Conservation (phyloP, 2,329 filamentous ascomycete species). For the Cryoendolithus antarcticus region DNA sequence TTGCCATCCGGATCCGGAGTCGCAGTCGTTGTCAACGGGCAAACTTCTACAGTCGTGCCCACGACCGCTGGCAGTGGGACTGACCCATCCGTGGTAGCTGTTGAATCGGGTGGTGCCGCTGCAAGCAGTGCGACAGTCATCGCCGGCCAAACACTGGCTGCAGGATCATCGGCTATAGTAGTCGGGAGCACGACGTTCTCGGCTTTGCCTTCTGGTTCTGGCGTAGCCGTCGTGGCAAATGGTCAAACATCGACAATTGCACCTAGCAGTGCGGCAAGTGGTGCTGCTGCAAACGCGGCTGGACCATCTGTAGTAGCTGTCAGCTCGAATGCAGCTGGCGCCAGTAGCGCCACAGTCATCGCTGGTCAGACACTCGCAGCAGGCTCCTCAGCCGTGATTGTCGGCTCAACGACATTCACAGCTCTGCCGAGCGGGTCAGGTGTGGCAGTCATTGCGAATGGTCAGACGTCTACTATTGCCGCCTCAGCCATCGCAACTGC, state of each 20-base stretch:
- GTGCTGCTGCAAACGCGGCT: not conserved
- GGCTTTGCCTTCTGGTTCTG: not conserved
- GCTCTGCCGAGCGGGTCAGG: constrained; percentile 1
- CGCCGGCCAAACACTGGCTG: constrained; percentile 1
- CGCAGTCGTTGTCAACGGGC: not conserved
- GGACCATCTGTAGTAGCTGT: not conserved
- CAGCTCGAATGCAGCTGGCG: too few relatives aligned
- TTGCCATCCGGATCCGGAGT: constrained; percentile 3
- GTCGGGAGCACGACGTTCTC: constrained; percentile 2
- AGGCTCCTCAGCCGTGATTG: not conserved
- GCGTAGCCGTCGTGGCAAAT: not conserved
- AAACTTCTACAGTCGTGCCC: not conserved
- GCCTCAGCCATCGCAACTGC: constrained; percentile 11
- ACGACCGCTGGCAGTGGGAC: not conserved
- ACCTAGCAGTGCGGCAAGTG: not conserved
- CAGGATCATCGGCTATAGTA: not conserved
- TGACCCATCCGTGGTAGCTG: too few relatives aligned
- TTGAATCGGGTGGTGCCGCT: not conserved
- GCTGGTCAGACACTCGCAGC: constrained; percentile 19
- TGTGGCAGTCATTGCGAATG: constrained; percentile 1
- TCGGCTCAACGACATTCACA: constrained; percentile 1
- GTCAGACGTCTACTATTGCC: constrained; percentile 1
- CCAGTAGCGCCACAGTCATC: constrained; percentile 7
- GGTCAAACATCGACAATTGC: not conserved
- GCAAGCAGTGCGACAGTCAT: constrained; percentile 1